Evolutionary conservation across 78 protist genomes (phyloP).

Genomic region (Dictyostelium purpureum): DNA sequence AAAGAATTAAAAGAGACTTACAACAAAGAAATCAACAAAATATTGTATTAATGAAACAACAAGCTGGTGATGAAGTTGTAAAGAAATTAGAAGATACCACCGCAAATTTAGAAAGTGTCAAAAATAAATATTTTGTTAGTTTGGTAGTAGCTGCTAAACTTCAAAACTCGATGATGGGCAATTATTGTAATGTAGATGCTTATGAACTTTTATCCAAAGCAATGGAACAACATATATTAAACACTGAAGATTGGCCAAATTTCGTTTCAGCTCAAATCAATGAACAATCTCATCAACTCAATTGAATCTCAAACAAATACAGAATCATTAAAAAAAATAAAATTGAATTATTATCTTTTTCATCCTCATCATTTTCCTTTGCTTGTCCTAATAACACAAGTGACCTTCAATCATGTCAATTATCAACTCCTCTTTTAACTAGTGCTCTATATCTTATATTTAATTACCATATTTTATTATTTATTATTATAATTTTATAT

Average conservation of each 20-base stretch:
- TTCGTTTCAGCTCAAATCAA: background rate
- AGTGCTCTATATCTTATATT: no score
- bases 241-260: conserved; percentile 66
- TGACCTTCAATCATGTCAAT: no score
- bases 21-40: conserved; percentile 73
- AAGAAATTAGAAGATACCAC: conserved; percentile 26
- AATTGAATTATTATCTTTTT: no score
- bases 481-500: no score
- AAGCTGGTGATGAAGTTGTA: conserved; percentile 51
- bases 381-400: no score
- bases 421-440: no score
- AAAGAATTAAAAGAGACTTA: conserved; percentile 59
- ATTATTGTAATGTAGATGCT: conserved; percentile 72
- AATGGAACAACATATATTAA: conserved; percentile 22
- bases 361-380: no score
- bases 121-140: conserved; percentile 72
- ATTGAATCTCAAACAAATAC: no score
- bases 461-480: no score
- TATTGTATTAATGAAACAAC: conserved; percentile 71
- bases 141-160: conserved; percentile 66
- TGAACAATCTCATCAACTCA: no score
- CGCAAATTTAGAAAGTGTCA: background rate
- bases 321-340: no score
- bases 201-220: conserved; percentile 62
- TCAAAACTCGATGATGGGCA: conserved; percentile 66